A percentile compares a stretch with the other conserved stretches of the same genome.
Conservation (phyloP, 208 protist species). For the Paratrypanosoma confusum region DNA sequence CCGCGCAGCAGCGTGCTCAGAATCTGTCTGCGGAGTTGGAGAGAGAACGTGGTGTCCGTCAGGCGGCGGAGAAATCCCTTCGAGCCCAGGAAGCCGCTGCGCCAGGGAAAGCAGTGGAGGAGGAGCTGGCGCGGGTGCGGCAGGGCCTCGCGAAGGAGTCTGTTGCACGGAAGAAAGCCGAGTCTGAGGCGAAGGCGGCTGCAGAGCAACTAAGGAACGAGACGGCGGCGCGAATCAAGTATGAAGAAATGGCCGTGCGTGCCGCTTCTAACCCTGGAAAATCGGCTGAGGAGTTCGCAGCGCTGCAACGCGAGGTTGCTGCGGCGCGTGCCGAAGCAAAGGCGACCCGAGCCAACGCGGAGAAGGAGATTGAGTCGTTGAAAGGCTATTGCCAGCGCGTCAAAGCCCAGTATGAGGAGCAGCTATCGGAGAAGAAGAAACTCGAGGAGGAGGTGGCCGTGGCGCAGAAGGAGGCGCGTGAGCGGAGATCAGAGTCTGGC, state of each 20-base stretch:
- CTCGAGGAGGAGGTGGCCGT: no score
- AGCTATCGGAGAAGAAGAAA: conserved; percentile 8
- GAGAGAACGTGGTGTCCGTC: no score
- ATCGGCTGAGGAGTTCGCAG: conserved; percentile 1
- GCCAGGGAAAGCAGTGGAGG: conserved; percentile 1
- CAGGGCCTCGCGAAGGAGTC: conserved; percentile 4
- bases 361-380: conserved; percentile 30
- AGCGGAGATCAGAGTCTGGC: no score
- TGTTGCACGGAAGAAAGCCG: background rate
- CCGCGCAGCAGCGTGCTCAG: no score
- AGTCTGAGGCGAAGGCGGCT: conserved; percentile 17
- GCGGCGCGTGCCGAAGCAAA: conserved; percentile 20
- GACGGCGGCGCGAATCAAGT: conserved; percentile 3
- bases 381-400: conserved; percentile 36
- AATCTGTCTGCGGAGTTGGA: no score
- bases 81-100: background rate
- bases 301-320: conserved; percentile 11
- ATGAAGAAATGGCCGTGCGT: conserved; percentile 2
- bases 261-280: conserved; percentile 1
- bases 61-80: conserved; percentile 9
- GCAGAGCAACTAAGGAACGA: conserved; percentile 8
- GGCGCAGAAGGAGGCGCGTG: no score
- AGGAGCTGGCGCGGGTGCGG: conserved; percentile 2
- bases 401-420: conserved; percentile 16
- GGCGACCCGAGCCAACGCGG: conserved; percentile 10